Conservation (phyloP, 2,329 filamentous ascomycete species). For the Decorospora gaudefroyi region DNA sequence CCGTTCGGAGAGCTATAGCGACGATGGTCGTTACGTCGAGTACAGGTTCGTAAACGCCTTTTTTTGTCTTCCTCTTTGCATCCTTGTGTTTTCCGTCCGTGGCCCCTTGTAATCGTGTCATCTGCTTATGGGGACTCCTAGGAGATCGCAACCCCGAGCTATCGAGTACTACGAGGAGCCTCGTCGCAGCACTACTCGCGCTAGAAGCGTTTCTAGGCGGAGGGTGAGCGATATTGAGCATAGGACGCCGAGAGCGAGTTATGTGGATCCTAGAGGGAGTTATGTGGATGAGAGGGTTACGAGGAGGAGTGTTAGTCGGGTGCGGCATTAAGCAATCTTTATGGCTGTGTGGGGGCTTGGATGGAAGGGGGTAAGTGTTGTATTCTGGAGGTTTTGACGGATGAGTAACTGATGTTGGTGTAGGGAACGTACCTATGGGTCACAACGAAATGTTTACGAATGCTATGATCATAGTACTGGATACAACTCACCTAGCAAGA, state of each 20-base stretch:
- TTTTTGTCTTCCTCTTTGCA: neutral
- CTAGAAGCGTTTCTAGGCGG: slow-evolving; percentile 35
- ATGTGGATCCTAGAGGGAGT: slow-evolving; percentile 30
- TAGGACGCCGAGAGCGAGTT: slow-evolving; percentile 31
- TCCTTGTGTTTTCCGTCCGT: too few species aligned
- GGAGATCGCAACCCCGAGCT: slow-evolving; percentile 25
- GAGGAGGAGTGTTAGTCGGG: slow-evolving; percentile 39
- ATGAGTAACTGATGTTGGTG: too few species aligned
- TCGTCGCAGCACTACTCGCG: slow-evolving; percentile 29
- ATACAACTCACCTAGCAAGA: too few species aligned
- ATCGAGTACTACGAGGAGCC: slow-evolving; percentile 41
- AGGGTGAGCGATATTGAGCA: slow-evolving; percentile 35
- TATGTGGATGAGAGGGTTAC: slow-evolving; percentile 34
- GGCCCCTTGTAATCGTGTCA: neutral
- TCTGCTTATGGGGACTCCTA: slow-evolving; percentile 3
- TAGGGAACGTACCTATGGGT: neutral
- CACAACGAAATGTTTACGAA: neutral
- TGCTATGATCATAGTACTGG: too few species aligned
- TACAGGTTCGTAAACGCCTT: slow-evolving; percentile 19
- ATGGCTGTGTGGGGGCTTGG: too few species aligned
- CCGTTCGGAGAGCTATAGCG: slow-evolving; percentile 25
- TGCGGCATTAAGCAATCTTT: slow-evolving; percentile 21
- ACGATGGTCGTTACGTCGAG: slow-evolving; percentile 27
- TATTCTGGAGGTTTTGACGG: too few species aligned
- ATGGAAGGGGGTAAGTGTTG: too few species aligned